A percentile compares a stretch with the other conserved stretches of the same genome.
Evolutionary conservation across 345 rosid species (phyloP).

Genomic region (Schrenkiella parvula): DNA sequence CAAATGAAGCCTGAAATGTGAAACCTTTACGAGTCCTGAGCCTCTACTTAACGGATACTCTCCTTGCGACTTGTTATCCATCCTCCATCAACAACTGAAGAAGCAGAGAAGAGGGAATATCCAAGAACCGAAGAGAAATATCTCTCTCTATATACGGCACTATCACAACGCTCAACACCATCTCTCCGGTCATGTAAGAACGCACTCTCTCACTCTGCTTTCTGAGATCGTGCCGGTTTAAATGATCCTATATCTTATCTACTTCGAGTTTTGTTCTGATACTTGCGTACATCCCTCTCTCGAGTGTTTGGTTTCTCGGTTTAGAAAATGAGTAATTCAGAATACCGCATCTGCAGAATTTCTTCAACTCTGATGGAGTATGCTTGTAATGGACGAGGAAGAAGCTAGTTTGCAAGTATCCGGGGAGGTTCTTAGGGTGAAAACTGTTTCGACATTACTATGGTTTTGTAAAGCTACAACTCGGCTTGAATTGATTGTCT

Average conservation of each 20-base stretch:
- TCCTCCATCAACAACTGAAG: constrained; percentile 2
- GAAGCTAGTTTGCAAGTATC: neutral
- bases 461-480: neutral
- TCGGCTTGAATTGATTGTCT: neutral
- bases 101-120: neutral
- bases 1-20: too few species aligned
- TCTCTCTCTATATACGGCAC: neutral
- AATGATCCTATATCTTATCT: neutral
- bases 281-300: neutral
- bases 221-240: neutral
- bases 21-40: neutral
- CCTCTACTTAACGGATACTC: constrained; percentile 14
- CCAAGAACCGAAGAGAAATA: neutral
- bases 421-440: neutral
- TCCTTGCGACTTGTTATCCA: constrained; percentile 8
- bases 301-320: neutral
- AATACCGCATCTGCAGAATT: constrained; percentile 4
- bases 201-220: neutral
- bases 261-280: neutral
- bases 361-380: neutral
- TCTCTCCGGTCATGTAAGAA: constrained; percentile 26
- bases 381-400: neutral
- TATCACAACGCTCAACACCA: neutral
- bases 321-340: neutral
- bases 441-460: neutral